These are phyloP conservation scores for Fusarium algeriense DNA, from an alignment of 2,329 filamentous ascomycete genomes.

Conservation along the genomic window DNA sequence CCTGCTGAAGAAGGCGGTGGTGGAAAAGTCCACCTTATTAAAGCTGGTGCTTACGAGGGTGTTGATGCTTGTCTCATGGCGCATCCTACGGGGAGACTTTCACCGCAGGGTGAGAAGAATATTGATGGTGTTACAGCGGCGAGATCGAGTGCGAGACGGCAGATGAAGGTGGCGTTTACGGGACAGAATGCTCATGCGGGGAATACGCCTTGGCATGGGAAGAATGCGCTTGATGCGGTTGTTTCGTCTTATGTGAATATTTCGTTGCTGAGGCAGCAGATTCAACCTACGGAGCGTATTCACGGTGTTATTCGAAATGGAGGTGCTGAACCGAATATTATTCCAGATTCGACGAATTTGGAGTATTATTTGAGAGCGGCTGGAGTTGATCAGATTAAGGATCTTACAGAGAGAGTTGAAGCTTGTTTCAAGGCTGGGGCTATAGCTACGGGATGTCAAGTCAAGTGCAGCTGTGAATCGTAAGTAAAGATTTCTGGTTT, in stretches of 20 bases:
- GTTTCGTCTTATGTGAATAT: conserved; percentile 63
- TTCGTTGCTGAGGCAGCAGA: conserved; percentile 67
- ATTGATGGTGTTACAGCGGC: conserved; percentile 55
- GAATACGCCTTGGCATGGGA: conserved; percentile 68
- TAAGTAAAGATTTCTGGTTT: background rate
- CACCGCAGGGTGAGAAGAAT: background rate
- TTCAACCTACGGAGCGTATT: conserved; percentile 63
- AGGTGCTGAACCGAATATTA: conserved; percentile 67
- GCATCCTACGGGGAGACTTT: conserved; percentile 40
- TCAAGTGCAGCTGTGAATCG: conserved; percentile 53
- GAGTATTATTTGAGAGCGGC: conserved; percentile 47
- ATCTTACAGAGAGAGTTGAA: conserved; percentile 51
- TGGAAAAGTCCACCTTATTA: conserved; percentile 61
- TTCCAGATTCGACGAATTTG: conserved; percentile 62
- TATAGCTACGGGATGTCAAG: conserved; percentile 59
- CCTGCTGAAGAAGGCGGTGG: conserved; percentile 67
- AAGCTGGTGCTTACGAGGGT: conserved; percentile 59
- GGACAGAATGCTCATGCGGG: conserved; percentile 69
- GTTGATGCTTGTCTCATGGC: conserved; percentile 49
- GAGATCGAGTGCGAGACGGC: conserved; percentile 62
- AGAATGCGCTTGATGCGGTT: conserved; percentile 70
- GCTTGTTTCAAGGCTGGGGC: conserved; percentile 57
- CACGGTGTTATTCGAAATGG: conserved; percentile 66
- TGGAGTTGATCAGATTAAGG: conserved; percentile 52
- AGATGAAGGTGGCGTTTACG: conserved; percentile 64